Percentiles rank a stretch among this genome's conserved stretches.
phyloP scores from a whole-genome alignment of 768 basidiomycete genomes.

The Naematelia aurantialba region DNA sequence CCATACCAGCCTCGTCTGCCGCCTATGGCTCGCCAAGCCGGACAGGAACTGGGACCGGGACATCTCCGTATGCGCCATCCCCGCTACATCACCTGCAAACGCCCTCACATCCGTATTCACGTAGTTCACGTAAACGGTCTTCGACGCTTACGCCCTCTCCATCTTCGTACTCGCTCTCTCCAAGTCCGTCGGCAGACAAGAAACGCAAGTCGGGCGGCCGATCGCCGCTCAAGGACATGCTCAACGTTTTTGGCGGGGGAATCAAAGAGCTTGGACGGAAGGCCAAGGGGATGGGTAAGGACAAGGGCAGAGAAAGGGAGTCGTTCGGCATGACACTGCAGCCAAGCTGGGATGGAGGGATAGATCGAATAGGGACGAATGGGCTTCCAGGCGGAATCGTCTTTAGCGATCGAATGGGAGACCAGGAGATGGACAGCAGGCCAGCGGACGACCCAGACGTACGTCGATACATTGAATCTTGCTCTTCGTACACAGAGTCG shows the following conservation, averaged over 20 bases:
- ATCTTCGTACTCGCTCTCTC: conserved; percentile 29
- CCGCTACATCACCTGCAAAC: conserved; percentile 42
- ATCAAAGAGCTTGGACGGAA: conserved; percentile 33
- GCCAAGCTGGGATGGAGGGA: conserved; percentile 7
- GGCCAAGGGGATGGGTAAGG: conserved; percentile 30
- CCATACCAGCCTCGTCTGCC: conserved; percentile 16
- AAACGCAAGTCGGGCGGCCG: conserved; percentile 24
- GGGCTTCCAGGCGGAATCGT: conserved; percentile 44
- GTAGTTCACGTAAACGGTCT: conserved; percentile 18
- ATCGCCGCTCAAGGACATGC: conserved; percentile 42
- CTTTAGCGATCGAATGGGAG: conserved; percentile 42
- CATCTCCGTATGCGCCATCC: conserved; percentile 19
- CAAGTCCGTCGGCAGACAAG: conserved; percentile 25
- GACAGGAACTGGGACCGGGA: background rate
- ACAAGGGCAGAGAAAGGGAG: conserved; percentile 15
- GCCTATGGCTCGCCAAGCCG: conserved; percentile 8
- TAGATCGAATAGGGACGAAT: conserved; percentile 31
- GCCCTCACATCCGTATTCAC: conserved; percentile 13
- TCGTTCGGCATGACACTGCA: conserved; percentile 16
- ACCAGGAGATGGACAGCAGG: conserved; percentile 32
- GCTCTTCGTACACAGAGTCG: too few species aligned
- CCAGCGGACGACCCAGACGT: conserved; percentile 8
- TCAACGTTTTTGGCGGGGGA: conserved; percentile 35
- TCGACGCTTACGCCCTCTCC: conserved; percentile 27
- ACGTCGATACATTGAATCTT: too few species aligned